These are phyloP conservation scores for Podospora tetraspora DNA, from an alignment of 495 filamentous ascomycete species.

Conservation along the genomic window DNA sequence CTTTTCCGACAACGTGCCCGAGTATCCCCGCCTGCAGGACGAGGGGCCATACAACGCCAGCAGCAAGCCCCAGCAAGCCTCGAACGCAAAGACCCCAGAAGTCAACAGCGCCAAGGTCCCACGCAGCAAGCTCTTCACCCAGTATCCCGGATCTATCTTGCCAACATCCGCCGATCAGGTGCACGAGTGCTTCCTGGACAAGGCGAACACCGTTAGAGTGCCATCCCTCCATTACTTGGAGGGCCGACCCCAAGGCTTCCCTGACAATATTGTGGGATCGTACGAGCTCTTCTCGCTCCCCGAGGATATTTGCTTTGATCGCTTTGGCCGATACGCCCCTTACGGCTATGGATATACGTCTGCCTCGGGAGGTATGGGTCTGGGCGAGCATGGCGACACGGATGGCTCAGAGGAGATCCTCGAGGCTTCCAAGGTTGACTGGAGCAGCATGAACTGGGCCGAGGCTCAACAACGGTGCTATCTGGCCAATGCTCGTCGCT, in stretches of 20 bases:
- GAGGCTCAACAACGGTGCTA: slow-evolving; percentile 66
- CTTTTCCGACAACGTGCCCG: slow-evolving; percentile 57
- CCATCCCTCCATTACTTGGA: slow-evolving; percentile 64
- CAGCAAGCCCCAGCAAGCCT: slow-evolving; percentile 15
- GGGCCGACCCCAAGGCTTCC: slow-evolving; percentile 75
- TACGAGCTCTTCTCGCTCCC: slow-evolving; percentile 73
- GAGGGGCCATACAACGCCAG: slow-evolving; percentile 37
- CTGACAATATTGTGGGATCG: slow-evolving; percentile 74
- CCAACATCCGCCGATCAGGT: slow-evolving; percentile 45
- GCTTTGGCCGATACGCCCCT: slow-evolving; percentile 79
- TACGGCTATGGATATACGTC: slow-evolving; percentile 84
- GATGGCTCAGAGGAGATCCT: slow-evolving; percentile 72
- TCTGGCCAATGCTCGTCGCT: slow-evolving; percentile 64
- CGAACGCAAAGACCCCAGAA: slow-evolving; percentile 47
- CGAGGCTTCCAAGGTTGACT: slow-evolving; percentile 54
- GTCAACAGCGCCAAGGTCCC: slow-evolving; percentile 65
- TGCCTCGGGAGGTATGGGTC: slow-evolving; percentile 69
- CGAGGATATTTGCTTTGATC: slow-evolving; percentile 89
- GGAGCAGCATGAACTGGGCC: slow-evolving; percentile 49
- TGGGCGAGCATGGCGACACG: slow-evolving; percentile 71
- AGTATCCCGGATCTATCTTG: slow-evolving; percentile 57
- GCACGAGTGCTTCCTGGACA: slow-evolving; percentile 72
- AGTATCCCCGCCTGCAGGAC: slow-evolving; percentile 63
- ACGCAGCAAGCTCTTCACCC: slow-evolving; percentile 58
- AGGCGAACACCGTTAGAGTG: slow-evolving; percentile 52